phyloP scores from a whole-genome alignment of 371 early-diverging fungal genomes.

The Chytridium lagenaria region DNA sequence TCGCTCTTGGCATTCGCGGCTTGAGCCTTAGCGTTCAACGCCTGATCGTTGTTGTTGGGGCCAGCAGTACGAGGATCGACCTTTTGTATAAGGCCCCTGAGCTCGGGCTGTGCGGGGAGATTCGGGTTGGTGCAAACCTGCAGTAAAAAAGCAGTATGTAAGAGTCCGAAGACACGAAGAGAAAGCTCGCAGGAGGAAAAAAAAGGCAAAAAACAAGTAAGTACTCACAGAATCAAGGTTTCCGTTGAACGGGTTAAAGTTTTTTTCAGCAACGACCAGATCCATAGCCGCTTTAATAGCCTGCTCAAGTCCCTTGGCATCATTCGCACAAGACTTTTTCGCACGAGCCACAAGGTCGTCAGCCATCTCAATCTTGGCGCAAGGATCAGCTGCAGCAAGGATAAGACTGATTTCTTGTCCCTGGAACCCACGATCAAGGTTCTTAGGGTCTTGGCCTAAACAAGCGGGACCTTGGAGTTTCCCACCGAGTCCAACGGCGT shows the following conservation, averaged over 20 bases:
- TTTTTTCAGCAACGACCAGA: slow-evolving; percentile 36
- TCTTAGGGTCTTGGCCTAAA: background rate
- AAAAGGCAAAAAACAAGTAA: too few relatives aligned
- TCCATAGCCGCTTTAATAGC: slow-evolving; percentile 25
- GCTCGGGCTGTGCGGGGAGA: too few relatives aligned
- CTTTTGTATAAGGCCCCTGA: too few relatives aligned
- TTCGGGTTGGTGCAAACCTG: too few relatives aligned
- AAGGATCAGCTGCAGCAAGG: slow-evolving; percentile 41
- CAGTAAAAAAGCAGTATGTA: too few relatives aligned
- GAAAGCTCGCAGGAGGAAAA: too few relatives aligned
- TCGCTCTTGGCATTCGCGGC: too few relatives aligned
- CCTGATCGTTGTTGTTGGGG: too few relatives aligned
- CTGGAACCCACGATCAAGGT: slow-evolving; percentile 24
- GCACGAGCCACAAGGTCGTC: slow-evolving; percentile 28
- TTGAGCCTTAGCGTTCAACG: too few relatives aligned
- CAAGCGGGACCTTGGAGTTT: background rate
- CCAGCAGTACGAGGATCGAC: too few relatives aligned
- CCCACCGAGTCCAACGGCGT: slow-evolving; percentile 13
- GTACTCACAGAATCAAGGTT: slow-evolving; percentile 26
- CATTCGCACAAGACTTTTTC: slow-evolving; percentile 13
- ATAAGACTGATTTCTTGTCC: slow-evolving; percentile 23
- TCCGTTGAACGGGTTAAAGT: slow-evolving; percentile 36
- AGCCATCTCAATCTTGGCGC: slow-evolving; percentile 36
- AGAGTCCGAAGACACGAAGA: too few relatives aligned
- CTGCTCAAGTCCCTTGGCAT: slow-evolving; percentile 13